Base-by-base conservation (phyloP, 2,329 filamentous ascomycete genomes). In the Cladosporium sphaerospermum region DNA sequence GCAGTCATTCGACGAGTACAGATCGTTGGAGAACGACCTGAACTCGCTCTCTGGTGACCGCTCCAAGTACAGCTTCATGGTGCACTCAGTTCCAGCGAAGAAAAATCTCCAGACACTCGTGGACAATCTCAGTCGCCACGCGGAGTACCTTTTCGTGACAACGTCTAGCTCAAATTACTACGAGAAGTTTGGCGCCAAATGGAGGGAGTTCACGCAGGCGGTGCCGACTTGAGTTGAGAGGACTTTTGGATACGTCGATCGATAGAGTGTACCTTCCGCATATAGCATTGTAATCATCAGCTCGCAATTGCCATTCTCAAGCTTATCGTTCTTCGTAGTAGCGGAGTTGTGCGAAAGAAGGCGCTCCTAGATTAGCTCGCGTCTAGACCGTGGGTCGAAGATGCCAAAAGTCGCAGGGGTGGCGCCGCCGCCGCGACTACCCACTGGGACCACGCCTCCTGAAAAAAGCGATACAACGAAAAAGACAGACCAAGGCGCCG, bases 1-100 rank as follows among this genome's bases (percentile, higher is more conserved):
- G 47, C 40, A 57, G 33, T 61, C 59, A 6, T 57, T 54, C 42
- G 42, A 54, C 4, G 40, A 57, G 23, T 60, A 53, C 23, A 37
- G 40, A 16, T 36, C 47, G 10, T 34, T 49, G 16, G 32, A 51
- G n/a, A 36, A 36, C 10, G 44, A 46, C 13, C 36, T 60, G 39
- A 37, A 46, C 14, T 37, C 54, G 4, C 47, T 57, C 33, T 54
- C 55, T 9, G 39, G 54, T n/a, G 52, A 56, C 36, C 54, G 58
- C 16, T 45, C 54, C 3, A 11, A 36, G 34, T 57, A 56, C 39
- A 48, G 54, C 40, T 57, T 54, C 40, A 56, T 62, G 51, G 50
- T 62, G 11, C 58, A 59, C 46, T 62, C 60, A 8, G 53, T 59
- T 14, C 57, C 60, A 9, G 45, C 19, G 32, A 53, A 53, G 9